These are phyloP conservation scores for Ampelomyces quisqualis DNA, from an alignment of 2,329 filamentous ascomycete species.

Conservation along the genomic window DNA sequence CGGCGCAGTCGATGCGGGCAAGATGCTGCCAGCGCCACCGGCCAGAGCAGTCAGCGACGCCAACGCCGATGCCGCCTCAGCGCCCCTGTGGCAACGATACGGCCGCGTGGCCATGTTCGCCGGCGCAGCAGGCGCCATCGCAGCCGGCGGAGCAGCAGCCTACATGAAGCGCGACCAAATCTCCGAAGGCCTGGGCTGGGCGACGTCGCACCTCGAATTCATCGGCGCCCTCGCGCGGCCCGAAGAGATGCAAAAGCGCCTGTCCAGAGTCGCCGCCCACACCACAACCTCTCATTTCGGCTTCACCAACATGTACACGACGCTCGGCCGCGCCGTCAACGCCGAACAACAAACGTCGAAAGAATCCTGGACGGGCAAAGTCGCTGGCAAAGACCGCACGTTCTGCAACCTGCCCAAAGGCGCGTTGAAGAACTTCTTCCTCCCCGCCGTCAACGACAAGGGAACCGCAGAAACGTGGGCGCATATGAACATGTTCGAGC, in stretches of 20 bases:
- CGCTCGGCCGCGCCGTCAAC: constrained; percentile 68
- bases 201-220: constrained; percentile 87
- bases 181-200: constrained; percentile 74
- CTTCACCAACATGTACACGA: constrained; percentile 85
- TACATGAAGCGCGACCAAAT: constrained; percentile 84
- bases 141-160: constrained; percentile 79
- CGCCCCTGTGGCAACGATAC: constrained; percentile 70
- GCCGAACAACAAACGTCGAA: constrained; percentile 43
- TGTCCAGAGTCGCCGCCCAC: constrained; percentile 67
- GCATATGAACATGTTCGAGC: constrained; percentile 79
- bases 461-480: constrained; percentile 77
- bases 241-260: constrained; percentile 74
- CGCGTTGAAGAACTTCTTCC: constrained; percentile 34
- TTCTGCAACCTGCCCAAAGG: constrained; percentile 70
- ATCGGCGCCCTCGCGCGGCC: constrained; percentile 84
- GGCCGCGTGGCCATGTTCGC: constrained; percentile 83
- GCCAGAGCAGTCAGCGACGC: constrained; percentile 41
- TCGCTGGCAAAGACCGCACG: constrained; percentile 72
- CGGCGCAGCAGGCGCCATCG: constrained; percentile 75
- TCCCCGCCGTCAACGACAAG: constrained; percentile 68
- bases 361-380: constrained; percentile 52
- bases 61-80: constrained; percentile 48
- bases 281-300: constrained; percentile 67
- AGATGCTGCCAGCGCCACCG: constrained; percentile 41
- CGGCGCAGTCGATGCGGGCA: constrained; percentile 36